Conservation (phyloP, 106 monocot genomes). For the Allium cepa region DNA sequence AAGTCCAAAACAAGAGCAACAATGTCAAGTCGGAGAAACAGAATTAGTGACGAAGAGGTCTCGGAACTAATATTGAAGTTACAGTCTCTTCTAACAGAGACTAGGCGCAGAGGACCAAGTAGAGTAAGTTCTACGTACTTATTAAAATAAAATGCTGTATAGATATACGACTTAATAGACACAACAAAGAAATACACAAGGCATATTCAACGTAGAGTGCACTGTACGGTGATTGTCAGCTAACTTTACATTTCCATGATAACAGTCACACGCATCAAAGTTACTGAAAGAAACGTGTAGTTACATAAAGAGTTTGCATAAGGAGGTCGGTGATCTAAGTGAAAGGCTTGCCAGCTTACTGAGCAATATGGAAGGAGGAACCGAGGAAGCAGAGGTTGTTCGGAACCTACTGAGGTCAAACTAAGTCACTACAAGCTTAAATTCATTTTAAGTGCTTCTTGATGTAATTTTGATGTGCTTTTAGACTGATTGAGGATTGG, state of each 20-base stretch:
- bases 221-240: neutral
- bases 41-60: conserved; percentile 23
- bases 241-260: neutral
- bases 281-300: conserved; percentile 68
- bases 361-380: conserved; percentile 43
- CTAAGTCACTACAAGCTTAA: neutral
- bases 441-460: too few relatives aligned
- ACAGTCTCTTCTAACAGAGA: conserved; percentile 9
- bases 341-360: conserved; percentile 50
- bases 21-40: conserved; percentile 16
- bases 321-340: conserved; percentile 56
- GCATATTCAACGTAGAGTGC: too few relatives aligned
- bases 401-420: conserved; percentile 34
- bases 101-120: neutral
- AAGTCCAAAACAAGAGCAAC: neutral
- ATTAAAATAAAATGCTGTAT: neutral
- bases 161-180: neutral
- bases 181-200: too few relatives aligned
- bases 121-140: neutral
- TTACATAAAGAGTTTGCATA: conserved; percentile 64
- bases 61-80: conserved; percentile 18
- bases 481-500: too few relatives aligned
- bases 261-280: conserved; percentile 50
- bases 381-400: conserved; percentile 58
- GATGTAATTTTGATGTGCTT: too few relatives aligned